Evolutionary conservation across 2,329 filamentous ascomycete species (phyloP), one percentile per base, ranked within the genome.

Genomic region (Cercospora zeina): DNA sequence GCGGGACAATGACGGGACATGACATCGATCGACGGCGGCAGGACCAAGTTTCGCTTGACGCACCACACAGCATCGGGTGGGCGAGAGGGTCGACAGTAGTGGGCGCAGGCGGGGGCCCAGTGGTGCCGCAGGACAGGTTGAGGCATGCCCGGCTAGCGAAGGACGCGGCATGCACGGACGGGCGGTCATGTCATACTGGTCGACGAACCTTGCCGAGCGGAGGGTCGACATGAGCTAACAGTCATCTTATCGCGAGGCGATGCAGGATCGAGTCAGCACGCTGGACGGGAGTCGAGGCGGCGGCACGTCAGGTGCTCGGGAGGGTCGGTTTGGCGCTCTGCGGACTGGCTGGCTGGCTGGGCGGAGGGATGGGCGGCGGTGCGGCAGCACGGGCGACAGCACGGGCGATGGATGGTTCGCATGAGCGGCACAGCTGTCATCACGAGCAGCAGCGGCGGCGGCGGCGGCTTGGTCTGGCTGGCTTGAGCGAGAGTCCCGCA

Each of bases 231-330:
- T 75, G 70, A 67, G 71, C 69, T 68, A 67, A 78, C 78, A 81
- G 79, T 81, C 77, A 80, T 76, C 77, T 80, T 80, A 80, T 80
- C 78, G 72, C 65, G 68, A 64, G 65, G 67, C 70, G 68, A 75
- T 79, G 78, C 77, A 78, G 70, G 71, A 67, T 69, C 70, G 64
- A 59, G 59, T 62, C 64, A 60, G 61, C 57, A 65, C 63, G 21
- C 64, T 60, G 59, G 49, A 21, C 21, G 53, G 45, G 42, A 34
- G 42, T 58, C n/a, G n/a, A n/a, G n/a, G n/a, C n/a, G n/a, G n/a
- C n/a, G n/a, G n/a, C n/a, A n/a, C n/a, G 30, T 31, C 27, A 30
- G 31, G 30, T 21, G 16, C 24, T 27, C 24, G 24, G 24, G 24
- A 3, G 24, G 24, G 24, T 3, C 6, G 24, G 24, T 3, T 6